These are phyloP conservation scores for Clitocybe nebularis DNA, from an alignment of 1,284 basidiomycete genomes.

Conservation along the genomic window DNA sequence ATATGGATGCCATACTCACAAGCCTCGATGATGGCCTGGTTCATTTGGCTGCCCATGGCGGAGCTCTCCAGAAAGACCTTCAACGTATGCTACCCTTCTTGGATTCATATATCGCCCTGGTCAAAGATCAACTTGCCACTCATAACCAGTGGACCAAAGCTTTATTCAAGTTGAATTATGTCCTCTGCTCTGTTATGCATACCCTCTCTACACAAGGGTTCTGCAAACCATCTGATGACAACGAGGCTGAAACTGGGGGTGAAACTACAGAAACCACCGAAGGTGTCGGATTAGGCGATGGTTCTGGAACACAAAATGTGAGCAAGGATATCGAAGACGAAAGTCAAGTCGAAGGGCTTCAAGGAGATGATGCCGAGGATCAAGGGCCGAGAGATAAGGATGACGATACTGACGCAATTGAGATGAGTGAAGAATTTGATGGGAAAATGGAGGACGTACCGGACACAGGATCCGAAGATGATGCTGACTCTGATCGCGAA, in stretches of 20 bases:
- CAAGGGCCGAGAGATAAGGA: constrained; percentile 44
- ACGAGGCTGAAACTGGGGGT: constrained; percentile 47
- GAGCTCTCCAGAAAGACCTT: constrained; percentile 26
- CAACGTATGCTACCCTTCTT: constrained; percentile 65
- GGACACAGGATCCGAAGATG: constrained; percentile 55
- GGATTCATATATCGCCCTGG: constrained; percentile 49
- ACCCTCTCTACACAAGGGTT: constrained; percentile 86
- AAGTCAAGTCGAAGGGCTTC: constrained; percentile 92
- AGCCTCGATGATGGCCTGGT: constrained; percentile 33
- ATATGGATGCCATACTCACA: constrained; percentile 35
- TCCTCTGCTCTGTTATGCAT: constrained; percentile 72
- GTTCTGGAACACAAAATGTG: constrained; percentile 80
- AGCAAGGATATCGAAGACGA: constrained; percentile 94
- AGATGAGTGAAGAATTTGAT: constrained; percentile 76
- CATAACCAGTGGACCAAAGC: constrained; percentile 71
- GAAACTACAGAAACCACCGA: constrained; percentile 55
- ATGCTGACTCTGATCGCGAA: constrained; percentile 50
- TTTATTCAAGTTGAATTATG: constrained; percentile 81
- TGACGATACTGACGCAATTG: constrained; percentile 66
- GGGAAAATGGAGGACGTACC: constrained; percentile 83
- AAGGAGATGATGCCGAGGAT: constrained; percentile 63
- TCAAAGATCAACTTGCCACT: constrained; percentile 48
- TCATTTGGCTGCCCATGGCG: constrained; percentile 24
- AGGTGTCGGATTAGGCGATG: constrained; percentile 86
- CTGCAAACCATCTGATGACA: constrained; percentile 78